These are phyloP conservation scores for Myxozyma nipponensis DNA, from an alignment of 805 yeast species.

Conservation along the genomic window DNA sequence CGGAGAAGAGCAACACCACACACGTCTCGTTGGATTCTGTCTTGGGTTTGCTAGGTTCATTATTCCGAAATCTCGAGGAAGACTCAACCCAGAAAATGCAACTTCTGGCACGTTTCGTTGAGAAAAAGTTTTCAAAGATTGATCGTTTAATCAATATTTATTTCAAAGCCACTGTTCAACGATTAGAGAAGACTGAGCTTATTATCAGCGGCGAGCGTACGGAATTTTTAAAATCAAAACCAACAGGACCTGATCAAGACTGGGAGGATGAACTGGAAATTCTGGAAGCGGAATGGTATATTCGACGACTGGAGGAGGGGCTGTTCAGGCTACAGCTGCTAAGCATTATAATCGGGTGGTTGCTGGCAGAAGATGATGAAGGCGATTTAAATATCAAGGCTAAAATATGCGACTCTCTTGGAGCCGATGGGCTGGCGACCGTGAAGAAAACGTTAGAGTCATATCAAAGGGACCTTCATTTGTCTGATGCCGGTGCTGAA, in stretches of 20 bases:
- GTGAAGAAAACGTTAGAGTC: slow-evolving; percentile 13
- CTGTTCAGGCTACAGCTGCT: slow-evolving; percentile 22
- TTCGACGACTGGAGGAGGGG: slow-evolving; percentile 25
- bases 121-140: slow-evolving; percentile 24
- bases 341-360: slow-evolving; percentile 26
- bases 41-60: slow-evolving; percentile 25
- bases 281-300: slow-evolving; percentile 26
- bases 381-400: slow-evolving; percentile 18
- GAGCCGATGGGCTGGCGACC: slow-evolving; percentile 2
- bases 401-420: neutral
- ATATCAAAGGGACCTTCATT: slow-evolving; percentile 14
- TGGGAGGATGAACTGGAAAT: slow-evolving; percentile 19
- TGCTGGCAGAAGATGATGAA: slow-evolving; percentile 28
- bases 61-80: slow-evolving; percentile 26
- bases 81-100: slow-evolving; percentile 23
- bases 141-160: slow-evolving; percentile 9
- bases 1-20: slow-evolving; percentile 5
- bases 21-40: slow-evolving; percentile 24
- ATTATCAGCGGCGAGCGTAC: slow-evolving; percentile 11
- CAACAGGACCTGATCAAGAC: slow-evolving; percentile 11
- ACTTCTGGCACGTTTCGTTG: slow-evolving; percentile 25
- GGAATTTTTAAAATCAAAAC: slow-evolving; percentile 13
- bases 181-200: slow-evolving; percentile 9
- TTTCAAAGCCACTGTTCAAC: slow-evolving; percentile 5
- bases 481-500: slow-evolving; percentile 10